Percentiles rank a stretch among this genome's conserved stretches.
Evolutionary conservation across 2,329 filamentous ascomycete genomes (phyloP).

Genomic region (Lecanosticta acicola): DNA sequence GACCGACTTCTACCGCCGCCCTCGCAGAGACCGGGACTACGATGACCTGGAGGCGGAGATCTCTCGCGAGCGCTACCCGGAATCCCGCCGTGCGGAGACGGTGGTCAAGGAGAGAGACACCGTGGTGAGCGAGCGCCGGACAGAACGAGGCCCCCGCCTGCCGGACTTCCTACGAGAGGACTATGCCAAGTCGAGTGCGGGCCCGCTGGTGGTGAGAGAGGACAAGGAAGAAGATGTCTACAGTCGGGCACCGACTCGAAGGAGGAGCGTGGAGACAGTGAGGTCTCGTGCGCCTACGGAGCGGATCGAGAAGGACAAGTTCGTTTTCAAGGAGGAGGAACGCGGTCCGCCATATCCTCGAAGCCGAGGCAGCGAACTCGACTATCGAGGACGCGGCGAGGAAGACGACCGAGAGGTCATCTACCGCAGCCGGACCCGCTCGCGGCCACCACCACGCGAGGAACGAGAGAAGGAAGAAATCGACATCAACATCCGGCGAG

Average conservation of each 20-base stretch:
- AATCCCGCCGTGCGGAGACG: slow-evolving; percentile 23
- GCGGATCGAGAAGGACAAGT: slow-evolving; percentile 40
- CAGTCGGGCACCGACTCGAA: slow-evolving; percentile 23
- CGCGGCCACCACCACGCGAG: slow-evolving; percentile 30
- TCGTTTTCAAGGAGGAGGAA: slow-evolving; percentile 33
- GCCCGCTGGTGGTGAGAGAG: slow-evolving; percentile 44
- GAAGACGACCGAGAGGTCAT: slow-evolving; percentile 36
- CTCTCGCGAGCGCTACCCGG: slow-evolving; percentile 20
- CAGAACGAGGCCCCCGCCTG: slow-evolving; percentile 38
- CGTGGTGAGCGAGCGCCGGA: slow-evolving; percentile 30
- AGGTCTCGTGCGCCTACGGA: slow-evolving; percentile 29
- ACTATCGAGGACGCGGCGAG: slow-evolving; percentile 8
- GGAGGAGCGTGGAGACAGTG: slow-evolving; percentile 26
- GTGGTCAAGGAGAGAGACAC: slow-evolving; percentile 30
- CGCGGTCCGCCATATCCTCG: slow-evolving; percentile 25
- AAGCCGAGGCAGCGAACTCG: slow-evolving; percentile 23
- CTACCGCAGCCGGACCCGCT: slow-evolving; percentile 35
- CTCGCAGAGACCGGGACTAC: slow-evolving; percentile 40
- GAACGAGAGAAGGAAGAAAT: slow-evolving; percentile 31
- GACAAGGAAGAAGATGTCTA: slow-evolving; percentile 34
- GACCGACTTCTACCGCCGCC: slow-evolving; percentile 35
- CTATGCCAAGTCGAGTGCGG: slow-evolving; percentile 38
- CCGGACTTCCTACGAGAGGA: slow-evolving; percentile 49
- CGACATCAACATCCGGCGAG: slow-evolving; percentile 32
- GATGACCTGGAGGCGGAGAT: slow-evolving; percentile 49